Evolutionary conservation across 202 grass and related monocot species (phyloP).

Genomic region (Miscanthus sacchariflorus): DNA sequence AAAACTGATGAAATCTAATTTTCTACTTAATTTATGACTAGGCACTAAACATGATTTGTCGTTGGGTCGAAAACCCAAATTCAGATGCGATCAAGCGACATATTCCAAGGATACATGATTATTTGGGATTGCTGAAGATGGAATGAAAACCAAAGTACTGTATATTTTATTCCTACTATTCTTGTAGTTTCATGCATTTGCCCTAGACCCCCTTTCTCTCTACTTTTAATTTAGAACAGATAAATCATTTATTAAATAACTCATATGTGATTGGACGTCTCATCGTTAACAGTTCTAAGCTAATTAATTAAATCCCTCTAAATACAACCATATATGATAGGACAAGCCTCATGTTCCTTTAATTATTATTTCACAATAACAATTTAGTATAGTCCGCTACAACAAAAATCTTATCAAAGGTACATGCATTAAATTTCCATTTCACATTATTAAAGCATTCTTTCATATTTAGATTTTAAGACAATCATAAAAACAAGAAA

Average conservation of each 20-base stretch:
- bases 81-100: constrained; percentile 46
- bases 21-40: neutral
- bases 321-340: neutral
- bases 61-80: constrained; percentile 49
- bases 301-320: neutral
- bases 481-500: neutral
- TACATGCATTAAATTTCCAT: neutral
- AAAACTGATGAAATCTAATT: neutral
- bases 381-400: neutral
- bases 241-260: neutral
- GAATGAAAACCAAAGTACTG: constrained; percentile 62
- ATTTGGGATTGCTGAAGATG: constrained; percentile 63
- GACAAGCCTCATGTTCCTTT: neutral
- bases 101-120: constrained; percentile 60
- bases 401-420: neutral
- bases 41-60: constrained; percentile 57
- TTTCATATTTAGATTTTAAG: neutral
- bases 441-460: neutral
- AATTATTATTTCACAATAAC: neutral
- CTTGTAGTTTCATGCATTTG: neutral
- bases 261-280: neutral
- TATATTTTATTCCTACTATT: neutral
- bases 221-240: neutral
- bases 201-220: neutral
- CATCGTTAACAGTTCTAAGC: neutral